A percentile compares a stretch with the other conserved stretches of the same genome.
Evolutionary conservation across 352 stramenopile species (phyloP).

Genomic region (Globisporangium parvum): DNA sequence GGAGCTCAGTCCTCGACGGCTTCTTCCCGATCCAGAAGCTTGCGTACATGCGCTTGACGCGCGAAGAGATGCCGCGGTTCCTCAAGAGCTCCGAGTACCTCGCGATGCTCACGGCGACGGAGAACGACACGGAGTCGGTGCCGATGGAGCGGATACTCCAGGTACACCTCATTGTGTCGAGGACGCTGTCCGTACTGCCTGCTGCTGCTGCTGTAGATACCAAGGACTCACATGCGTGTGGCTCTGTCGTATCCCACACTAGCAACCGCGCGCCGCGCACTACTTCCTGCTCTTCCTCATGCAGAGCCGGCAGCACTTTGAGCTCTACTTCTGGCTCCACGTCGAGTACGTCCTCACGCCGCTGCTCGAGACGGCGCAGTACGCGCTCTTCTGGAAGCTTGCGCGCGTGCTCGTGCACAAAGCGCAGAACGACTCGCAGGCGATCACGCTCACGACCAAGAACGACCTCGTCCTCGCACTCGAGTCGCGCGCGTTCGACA

Average conservation of each 20-base stretch:
- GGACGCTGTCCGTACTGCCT: neutral
- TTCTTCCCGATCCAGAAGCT: conserved; percentile 86
- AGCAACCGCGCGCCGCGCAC: conserved; percentile 71
- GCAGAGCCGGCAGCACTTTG: conserved; percentile 84
- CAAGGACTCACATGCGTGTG: neutral
- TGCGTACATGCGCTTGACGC: conserved; percentile 75
- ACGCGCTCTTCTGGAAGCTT: conserved; percentile 63
- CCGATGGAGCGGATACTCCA: conserved; percentile 76
- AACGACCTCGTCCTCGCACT: conserved; percentile 54
- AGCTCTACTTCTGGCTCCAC: conserved; percentile 86
- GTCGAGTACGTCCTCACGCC: conserved; percentile 84
- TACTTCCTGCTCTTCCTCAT: conserved; percentile 87
- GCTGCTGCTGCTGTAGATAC: neutral
- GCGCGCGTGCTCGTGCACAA: conserved; percentile 63
- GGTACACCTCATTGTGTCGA: conserved; percentile 14
- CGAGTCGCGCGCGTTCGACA: conserved; percentile 30
- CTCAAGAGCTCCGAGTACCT: conserved; percentile 83
- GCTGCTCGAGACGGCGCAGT: conserved; percentile 38
- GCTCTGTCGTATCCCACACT: conserved; percentile 1
- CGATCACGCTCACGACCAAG: conserved; percentile 72
- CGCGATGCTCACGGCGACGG: conserved; percentile 78
- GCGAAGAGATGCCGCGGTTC: conserved; percentile 78
- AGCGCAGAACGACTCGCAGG: conserved; percentile 67
- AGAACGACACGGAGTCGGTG: conserved; percentile 67
- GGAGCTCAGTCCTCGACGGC: conserved; percentile 45